Percentiles rank a stretch among this genome's conserved stretches.
These are phyloP conservation scores for Ilyonectria destructans DNA, from an alignment of 2,329 filamentous ascomycete species.

Conservation along the genomic window DNA sequence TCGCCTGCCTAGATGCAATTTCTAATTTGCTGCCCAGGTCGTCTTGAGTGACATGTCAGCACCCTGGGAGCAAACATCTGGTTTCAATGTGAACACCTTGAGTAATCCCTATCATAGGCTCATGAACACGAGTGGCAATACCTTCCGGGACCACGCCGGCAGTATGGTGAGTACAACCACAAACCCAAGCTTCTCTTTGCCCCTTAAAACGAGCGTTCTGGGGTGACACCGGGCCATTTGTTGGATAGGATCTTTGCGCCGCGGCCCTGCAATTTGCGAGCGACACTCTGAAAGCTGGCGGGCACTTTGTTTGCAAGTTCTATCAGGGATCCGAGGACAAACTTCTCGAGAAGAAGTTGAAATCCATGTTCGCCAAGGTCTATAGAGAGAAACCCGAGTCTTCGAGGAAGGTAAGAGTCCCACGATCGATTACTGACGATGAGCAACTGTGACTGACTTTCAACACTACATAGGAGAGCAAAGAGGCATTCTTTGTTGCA, in stretches of 20 bases:
- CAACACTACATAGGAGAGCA: slow-evolving; percentile 59
- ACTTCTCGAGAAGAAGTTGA: slow-evolving; percentile 81
- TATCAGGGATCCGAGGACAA: slow-evolving; percentile 94
- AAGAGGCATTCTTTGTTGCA: slow-evolving; percentile 90
- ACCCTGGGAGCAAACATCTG: slow-evolving; percentile 89
- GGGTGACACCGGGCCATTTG: slow-evolving; percentile 8
- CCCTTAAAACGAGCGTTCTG: slow-evolving; percentile 13
- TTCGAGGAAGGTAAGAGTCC: slow-evolving; percentile 81
- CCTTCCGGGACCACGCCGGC: slow-evolving; percentile 89
- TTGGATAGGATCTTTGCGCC: slow-evolving; percentile 84
- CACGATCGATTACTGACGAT: background rate
- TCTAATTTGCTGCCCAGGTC: slow-evolving; percentile 65
- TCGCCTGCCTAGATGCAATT: background rate
- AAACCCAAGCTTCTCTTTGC: background rate
- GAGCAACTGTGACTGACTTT: background rate
- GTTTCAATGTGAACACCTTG: slow-evolving; percentile 89
- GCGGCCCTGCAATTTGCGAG: slow-evolving; percentile 89
- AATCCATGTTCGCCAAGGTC: slow-evolving; percentile 84
- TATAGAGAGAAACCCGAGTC: slow-evolving; percentile 92
- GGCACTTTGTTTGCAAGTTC: slow-evolving; percentile 97
- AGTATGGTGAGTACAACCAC: slow-evolving; percentile 84
- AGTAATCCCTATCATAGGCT: slow-evolving; percentile 98
- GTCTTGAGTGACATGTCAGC: slow-evolving; percentile 99
- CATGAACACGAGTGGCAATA: slow-evolving; percentile 97
- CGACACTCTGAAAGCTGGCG: slow-evolving; percentile 85